Base-by-base conservation (phyloP, 345 rosid genomes). In the Turritis glabra region DNA sequence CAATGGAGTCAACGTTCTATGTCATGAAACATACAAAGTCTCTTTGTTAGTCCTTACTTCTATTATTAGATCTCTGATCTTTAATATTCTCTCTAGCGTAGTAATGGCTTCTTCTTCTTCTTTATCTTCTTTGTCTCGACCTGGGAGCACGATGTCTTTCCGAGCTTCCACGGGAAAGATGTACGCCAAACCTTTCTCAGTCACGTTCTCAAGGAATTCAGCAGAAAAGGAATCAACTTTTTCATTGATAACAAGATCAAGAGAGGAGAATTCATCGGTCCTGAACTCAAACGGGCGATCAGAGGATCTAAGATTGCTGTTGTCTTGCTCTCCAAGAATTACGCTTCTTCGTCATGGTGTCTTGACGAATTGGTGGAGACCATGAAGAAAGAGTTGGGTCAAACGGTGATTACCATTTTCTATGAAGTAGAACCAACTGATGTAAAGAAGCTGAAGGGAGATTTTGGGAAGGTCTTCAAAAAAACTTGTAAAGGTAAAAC, bases 361-460 rank as follows among this genome's bases (percentile, higher is more conserved):
- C 61, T 55, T 55, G 38, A 55, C 38, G 61, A 55, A 17, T n/a
- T 55, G 38, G 61, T 29, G 14, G 21, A 55, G 22, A 55, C 29
- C 1, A 55, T 55, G 38, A 55, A 17, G 22, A 29, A 8, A 29
- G 6, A 29, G 8, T 29, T 2, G 3, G 38, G 13, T 9, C 40
- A 56, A 30, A 56, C 0, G 0, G 61, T 56, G 38, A n/a, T 55
- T 0, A 54, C 21, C 37, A n/a, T 54, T 53, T 53, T 53, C 33
- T 53, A 25, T 25, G 35, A 15, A 6, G 59, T 55, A 29, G 38
- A 55, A 0, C 61, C 61, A 55, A 55, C 22, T 4, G 38, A 3
- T 4, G 61, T 55, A 29, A 55, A 2, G 15, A 56, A 30, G 38
- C 61, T 9, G 8, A 56, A 13, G 0, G 15, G 40, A 30, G 8